Evolutionary conservation across 108 stramenopile species (phyloP).

Genomic region (Epithemia pelagica): DNA sequence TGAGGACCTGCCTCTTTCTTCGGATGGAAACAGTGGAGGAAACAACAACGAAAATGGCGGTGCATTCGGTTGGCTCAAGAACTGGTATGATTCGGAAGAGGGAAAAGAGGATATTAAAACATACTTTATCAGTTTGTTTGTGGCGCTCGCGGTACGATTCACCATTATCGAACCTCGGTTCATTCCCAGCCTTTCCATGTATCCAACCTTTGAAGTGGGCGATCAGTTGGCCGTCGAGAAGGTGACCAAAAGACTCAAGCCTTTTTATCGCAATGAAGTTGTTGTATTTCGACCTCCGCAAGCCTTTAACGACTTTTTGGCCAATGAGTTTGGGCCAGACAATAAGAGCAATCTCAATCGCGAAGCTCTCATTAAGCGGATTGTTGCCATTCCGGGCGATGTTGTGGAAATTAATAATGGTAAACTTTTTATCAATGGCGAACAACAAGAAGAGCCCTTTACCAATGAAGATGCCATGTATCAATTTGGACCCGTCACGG

Average conservation of each 20-base stretch:
- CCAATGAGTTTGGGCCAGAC: slow-evolving; percentile 27
- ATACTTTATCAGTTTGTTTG: slow-evolving; percentile 60
- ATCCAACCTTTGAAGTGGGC: slow-evolving; percentile 94
- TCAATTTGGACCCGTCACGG: slow-evolving; percentile 78
- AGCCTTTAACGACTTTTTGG: slow-evolving; percentile 71
- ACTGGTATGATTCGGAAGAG: slow-evolving; percentile 36
- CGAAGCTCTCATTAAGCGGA: slow-evolving; percentile 92
- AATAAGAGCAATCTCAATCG: slow-evolving; percentile 27
- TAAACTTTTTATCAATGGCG: slow-evolving; percentile 84
- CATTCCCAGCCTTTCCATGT: slow-evolving; percentile 93
- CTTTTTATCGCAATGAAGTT: slow-evolving; percentile 83
- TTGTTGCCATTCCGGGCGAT: slow-evolving; percentile 93
- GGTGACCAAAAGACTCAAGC: slow-evolving; percentile 81
- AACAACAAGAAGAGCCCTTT: slow-evolving; percentile 81
- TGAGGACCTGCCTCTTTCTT: too few relatives aligned
- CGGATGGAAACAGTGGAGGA: background rate
- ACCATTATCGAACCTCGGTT: slow-evolving; percentile 90
- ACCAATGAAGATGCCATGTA: slow-evolving; percentile 83
- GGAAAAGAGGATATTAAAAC: slow-evolving; percentile 73
- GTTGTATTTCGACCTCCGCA: slow-evolving; percentile 94
- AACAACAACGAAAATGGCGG: background rate
- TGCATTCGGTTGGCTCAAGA: slow-evolving; percentile 1
- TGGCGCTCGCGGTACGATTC: slow-evolving; percentile 66
- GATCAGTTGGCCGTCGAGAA: slow-evolving; percentile 96
- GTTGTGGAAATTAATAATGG: slow-evolving; percentile 80